These are phyloP conservation scores for Solanum pennellii DNA, from an alignment of 257 asterid genomes.

Conservation along the genomic window DNA sequence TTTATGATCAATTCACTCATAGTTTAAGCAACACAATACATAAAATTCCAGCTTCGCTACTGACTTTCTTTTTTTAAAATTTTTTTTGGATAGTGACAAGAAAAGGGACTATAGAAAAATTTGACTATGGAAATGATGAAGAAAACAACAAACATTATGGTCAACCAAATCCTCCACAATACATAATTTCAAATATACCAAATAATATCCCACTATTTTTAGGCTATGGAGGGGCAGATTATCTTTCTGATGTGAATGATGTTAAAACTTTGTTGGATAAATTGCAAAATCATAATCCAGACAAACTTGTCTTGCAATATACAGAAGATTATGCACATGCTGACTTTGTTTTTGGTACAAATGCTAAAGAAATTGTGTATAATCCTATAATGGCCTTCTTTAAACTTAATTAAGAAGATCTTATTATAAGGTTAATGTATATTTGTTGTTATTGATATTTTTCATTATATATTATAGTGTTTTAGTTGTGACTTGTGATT, in stretches of 20 bases:
- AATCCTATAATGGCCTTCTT: conserved; percentile 43
- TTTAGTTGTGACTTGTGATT: background rate
- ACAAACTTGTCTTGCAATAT: conserved; percentile 28
- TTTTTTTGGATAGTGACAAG: conserved; percentile 33
- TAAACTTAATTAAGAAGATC: conserved; percentile 10
- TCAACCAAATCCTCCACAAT: conserved; percentile 39
- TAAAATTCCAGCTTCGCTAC: background rate
- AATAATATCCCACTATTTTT: conserved; percentile 43
- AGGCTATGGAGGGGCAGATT: conserved; percentile 51
- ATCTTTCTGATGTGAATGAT: conserved; percentile 36
- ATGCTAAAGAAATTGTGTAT: conserved; percentile 49
- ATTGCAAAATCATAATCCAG: conserved; percentile 23
- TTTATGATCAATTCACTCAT: background rate
- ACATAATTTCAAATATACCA: conserved; percentile 35
- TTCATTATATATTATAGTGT: background rate
- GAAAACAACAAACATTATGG: conserved; percentile 46
- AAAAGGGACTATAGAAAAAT: conserved; percentile 37
- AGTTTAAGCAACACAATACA: background rate
- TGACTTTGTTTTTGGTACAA: conserved; percentile 41
- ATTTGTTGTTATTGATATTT: background rate
- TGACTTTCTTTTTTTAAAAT: background rate
- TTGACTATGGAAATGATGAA: conserved; percentile 39
- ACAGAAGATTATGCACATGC: conserved; percentile 44
- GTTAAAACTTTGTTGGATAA: conserved; percentile 23
- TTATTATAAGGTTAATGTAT: background rate